A percentile compares a stretch with the other conserved stretches of the same genome.
phyloP scores from a whole-genome alignment of 176 grass and related monocot species.

The Secale cereale region DNA sequence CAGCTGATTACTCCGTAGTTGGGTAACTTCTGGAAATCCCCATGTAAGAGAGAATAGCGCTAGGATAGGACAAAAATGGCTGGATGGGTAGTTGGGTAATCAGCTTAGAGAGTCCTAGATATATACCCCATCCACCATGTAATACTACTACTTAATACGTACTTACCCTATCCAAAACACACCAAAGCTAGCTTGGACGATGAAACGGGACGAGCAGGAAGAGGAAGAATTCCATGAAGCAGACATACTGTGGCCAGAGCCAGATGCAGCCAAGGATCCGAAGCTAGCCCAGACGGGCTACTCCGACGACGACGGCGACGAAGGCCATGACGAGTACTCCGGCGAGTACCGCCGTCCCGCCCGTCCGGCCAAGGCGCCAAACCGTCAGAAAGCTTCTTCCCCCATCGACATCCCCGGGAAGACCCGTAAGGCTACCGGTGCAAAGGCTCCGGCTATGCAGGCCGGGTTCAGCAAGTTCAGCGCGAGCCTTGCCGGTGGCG shows the following conservation, averaged over 20 bases:
- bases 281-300: background rate
- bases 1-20: background rate
- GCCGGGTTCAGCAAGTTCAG: constrained; percentile 15
- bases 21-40: background rate
- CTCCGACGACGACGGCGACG: background rate
- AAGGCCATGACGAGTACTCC: background rate
- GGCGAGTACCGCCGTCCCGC: background rate
- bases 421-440: background rate
- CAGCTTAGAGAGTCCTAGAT: background rate
- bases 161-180: constrained; percentile 27
- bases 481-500: background rate
- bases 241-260: constrained; percentile 47
- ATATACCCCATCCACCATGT: background rate
- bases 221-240: constrained; percentile 41
- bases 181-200: background rate
- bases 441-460: background rate
- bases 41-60: background rate
- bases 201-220: background rate
- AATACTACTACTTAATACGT: background rate
- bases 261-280: constrained; percentile 7
- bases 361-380: background rate
- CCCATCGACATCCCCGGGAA: constrained; percentile 43
- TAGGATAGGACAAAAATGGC: background rate
- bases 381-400: constrained; percentile 17
- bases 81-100: background rate